Base-by-base conservation (phyloP, 176 grass and related monocot species). In the Bothriochloa decipiens region DNA sequence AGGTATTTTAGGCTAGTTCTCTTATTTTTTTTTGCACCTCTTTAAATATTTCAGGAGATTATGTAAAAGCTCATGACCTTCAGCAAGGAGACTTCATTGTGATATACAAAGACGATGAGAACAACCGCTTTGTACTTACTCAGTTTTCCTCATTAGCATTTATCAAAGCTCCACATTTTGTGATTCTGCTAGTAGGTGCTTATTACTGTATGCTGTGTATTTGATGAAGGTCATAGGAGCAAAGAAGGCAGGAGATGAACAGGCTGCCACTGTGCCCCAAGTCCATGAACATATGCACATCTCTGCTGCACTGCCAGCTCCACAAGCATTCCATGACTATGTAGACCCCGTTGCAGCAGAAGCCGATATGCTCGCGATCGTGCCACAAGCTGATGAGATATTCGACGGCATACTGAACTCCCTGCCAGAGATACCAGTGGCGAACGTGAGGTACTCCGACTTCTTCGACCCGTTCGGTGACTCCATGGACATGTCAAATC, bases 61-160 rank as follows among this genome's bases (percentile, higher is more conserved):
- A 92, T 79, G 57, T 99, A 32, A 90, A 89, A 83, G 68, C 88
- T 71, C 96, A 96, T 81, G 82, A 78, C 49, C 93, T 99, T 73
- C 91, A 81, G 67, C 89, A 90, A 23, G 96, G 96, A 23, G 96
- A 99, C 78, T 89, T 86, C 85, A 85, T 99, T 75, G 86, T 99
- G 90, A 96, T 99, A 65, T 99, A 99, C 89, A 92, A 92, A 86
- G 91, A 99, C 49, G 87, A 99, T 8, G 87, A 62, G 8, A 92
- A 94, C 17, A 83, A 95, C 75, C 74, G 88, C 84, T 87, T 94
- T 84, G 96, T 96, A 96, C n/a, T 32, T 6, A 81, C 26, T 32
- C 8, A 83, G 14, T 71, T 72, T 65, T 36, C 26, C 69, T 46
- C 26, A 40, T 52, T 69, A 40, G 8, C 43, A 68, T 84, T 77